Percentiles rank a stretch among this genome's conserved stretches.
Conservation (phyloP, 2,329 filamentous ascomycete genomes). For the Plenodomus biglobosus region DNA sequence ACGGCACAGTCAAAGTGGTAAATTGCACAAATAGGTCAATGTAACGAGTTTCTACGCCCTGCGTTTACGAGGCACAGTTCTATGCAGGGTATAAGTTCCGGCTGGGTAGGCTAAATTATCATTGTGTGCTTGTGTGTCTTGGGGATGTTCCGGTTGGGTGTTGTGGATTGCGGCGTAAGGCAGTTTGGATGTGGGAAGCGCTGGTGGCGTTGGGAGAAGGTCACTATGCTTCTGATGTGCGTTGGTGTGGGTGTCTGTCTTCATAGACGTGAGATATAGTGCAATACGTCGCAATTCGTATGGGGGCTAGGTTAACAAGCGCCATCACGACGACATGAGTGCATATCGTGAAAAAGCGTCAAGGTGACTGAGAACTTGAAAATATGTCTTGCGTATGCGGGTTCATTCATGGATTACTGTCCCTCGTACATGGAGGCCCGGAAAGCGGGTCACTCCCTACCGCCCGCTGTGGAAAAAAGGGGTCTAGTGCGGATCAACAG, state of each 20-base stretch:
- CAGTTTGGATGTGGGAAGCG: constrained; percentile 4
- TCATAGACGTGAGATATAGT: neutral
- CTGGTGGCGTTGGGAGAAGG: constrained; percentile 5
- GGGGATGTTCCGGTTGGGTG: too few relatives aligned
- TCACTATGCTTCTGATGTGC: neutral
- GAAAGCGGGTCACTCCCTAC: constrained; percentile 4
- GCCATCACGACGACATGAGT: neutral
- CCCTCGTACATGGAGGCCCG: constrained; percentile 13
- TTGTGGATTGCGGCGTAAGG: neutral
- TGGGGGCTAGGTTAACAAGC: neutral
- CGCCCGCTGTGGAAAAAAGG: neutral
- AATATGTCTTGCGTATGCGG: neutral
- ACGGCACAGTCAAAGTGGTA: neutral
- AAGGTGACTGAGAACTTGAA: neutral
- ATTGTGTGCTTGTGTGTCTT: too few relatives aligned
- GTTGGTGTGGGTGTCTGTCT: too few relatives aligned
- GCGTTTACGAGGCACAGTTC: neutral
- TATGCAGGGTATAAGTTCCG: neutral
- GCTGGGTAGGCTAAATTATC: too few relatives aligned
- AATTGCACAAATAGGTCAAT: too few relatives aligned
- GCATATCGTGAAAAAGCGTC: neutral
- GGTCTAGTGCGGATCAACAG: constrained; percentile 38
- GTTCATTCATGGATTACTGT: constrained; percentile 6
- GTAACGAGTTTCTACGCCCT: neutral
- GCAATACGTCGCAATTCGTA: neutral